Evolutionary conservation across 352 stramenopile genomes (phyloP), one percentile per base, ranked within the genome.

Genomic region (Globisporangium heterothallicum): DNA sequence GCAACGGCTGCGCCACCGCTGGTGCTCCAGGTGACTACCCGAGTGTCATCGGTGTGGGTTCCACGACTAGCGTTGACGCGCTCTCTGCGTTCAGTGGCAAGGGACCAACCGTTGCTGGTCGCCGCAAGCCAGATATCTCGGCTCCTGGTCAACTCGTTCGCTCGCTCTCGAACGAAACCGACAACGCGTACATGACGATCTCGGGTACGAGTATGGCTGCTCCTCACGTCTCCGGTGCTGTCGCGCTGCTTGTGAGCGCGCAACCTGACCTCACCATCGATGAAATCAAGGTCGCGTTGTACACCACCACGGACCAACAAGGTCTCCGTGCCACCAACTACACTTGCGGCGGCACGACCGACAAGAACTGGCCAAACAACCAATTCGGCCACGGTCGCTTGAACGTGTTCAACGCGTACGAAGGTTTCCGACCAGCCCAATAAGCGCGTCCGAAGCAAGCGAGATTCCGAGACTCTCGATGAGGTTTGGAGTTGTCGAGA

Each of bases 341-440:
- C 19, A 57, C 49, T 10, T 80, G 66, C 49, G 64, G 67, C 10
- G 38, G 49, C 7, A 66, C 66, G 8, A 35, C 44, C 12, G 68
- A 70, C 49, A 29, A n/a, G 1, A 51, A 36, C 12, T 73, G 57
- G 53, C 71, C 68, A 5, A 81, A 78, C 58, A 78, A 81, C 52
- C 58, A 68, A 44, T 78, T 54, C 32, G 70, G 66, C 29, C 54
- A 69, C 38, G 66, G 66, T 21, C 66, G 63, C 36, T 6, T 79
- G 18, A 74, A 76, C 44, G 58, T 59, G 24, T 22, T 68, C 18
- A 53, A 51, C 9, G 59, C 50, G 21, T 52, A 52, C 46, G 46
- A 52, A 32, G 46, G 46, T 4, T 52, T 52, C 30, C 46, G 46
- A 0, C 30, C 46, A 43, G 46, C 30, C 1, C 29, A 27, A 43